Base-by-base conservation (phyloP, 2,329 filamentous ascomycete species). In the Ophiostoma montium region DNA sequence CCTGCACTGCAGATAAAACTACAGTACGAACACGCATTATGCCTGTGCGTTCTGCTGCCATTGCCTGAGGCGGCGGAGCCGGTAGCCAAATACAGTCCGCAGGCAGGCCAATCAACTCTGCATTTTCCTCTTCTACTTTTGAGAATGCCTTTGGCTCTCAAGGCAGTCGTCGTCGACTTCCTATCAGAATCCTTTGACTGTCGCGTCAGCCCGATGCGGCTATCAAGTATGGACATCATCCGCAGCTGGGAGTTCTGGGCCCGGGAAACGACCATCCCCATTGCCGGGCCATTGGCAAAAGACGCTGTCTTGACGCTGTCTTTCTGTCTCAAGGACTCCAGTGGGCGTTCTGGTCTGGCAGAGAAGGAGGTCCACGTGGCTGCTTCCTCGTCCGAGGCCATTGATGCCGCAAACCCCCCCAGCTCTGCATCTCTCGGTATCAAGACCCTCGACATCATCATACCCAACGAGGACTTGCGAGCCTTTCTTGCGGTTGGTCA, bases 131-230 rank as follows among this genome's bases (percentile, higher is more conserved):
- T 79, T 0, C 62, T 79, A 2, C 61, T 80, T 1, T 59, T 77
- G 30, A 68, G 74, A 21, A 77, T 78, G 72, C 75, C 76, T 0
- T 62, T 69, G 4, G 61, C 72, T 2, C 62, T 79, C 1, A 75
- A 74, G 54, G 51, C 62, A 2, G 62, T 72, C 18, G 55, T 79
- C 0, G 52, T 65, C n/a, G 67, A 70, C 19, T 80, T 78, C 59
- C 61, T 80, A 11, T 64, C 68, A 3, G 67, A 61, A 38, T 69
- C 69, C 0, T 78, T 79, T 53, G 76, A 80, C 61, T 77, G 73
- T 53, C 74, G 72, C 27, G 67, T 78, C 41, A 70, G 65, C 48
- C 63, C 70, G 4, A 60, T 78, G 38, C 64, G 64, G 1, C 58
- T 79, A 2, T 70, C 71, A 6, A 75, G 73, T 7, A 65, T 65